Base-by-base conservation (phyloP, 129 eudicot species). In the Artemisia annua region DNA sequence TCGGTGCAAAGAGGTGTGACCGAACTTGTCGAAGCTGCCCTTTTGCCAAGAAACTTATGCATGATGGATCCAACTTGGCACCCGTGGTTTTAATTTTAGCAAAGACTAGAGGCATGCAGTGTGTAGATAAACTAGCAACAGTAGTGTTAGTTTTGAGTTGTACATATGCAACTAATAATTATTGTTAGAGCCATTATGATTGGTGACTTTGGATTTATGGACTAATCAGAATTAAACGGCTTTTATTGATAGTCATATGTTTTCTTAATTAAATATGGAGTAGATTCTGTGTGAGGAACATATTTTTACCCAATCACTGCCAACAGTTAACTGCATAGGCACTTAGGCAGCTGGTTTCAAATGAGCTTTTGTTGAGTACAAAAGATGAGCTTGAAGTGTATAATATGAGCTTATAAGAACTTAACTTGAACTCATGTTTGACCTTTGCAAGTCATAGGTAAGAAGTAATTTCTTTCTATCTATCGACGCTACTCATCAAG, bases 41-140 rank as follows among this genome's bases (percentile, higher is more conserved):
- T 95, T 69, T 84, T 87, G 63, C 96, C 97, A 3, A 80, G 97
- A 77, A 95, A 95, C 86, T 80, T 95, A 65, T 95, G 97, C 83
- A 90, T 95, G 97, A 95, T 95, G 97, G 99, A 95, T 79, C 97
- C 99, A 11, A 95, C 99, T 5, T 95, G 99, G 97, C 99, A 95
- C 76, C 97, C 99, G 16, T 95, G 99, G 99, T 95, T 95, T 63
- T 95, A 72, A 52, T 16, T 44, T 70, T 24, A 56, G 74, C 22
- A 55, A 17, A 50, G 70, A 44, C 14, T 18, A 16, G 79, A 73
- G 53, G 72, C 26, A 52, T 46, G 64, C 14, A 5, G 6, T 66
- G 4, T 75, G 66, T 74, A 63, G 35, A 71, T 71, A 57, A 57
- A 5, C 20, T 67, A 22, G 24, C 26, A 46, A 30, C 24, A 18